These are phyloP conservation scores for Alternaria dauci DNA, from an alignment of 2,329 filamentous ascomycete species.

Conservation along the genomic window DNA sequence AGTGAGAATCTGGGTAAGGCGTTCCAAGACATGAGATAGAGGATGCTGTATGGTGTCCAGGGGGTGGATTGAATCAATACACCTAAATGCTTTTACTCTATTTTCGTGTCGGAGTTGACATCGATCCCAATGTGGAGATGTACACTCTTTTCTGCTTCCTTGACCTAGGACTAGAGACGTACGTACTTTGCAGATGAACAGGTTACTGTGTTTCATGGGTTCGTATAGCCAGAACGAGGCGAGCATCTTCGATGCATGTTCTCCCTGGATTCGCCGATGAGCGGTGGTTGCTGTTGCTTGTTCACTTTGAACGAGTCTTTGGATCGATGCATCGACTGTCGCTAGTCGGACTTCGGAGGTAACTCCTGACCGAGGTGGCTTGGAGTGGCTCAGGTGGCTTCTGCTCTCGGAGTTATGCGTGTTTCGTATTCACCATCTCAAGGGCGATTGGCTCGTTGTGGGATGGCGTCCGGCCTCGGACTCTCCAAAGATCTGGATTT, in stretches of 20 bases:
- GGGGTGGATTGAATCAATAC: not conserved
- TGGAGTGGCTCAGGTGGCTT: not conserved
- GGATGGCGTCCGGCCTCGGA: not conserved
- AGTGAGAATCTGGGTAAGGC: not conserved
- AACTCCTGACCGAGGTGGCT: not conserved
- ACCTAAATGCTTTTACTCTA: not conserved
- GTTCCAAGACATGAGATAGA: not conserved
- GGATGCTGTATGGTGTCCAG: not conserved
- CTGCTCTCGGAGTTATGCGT: conserved; percentile 1
- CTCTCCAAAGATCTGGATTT: not conserved
- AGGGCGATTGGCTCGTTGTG: conserved; percentile 1
- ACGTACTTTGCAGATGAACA: not conserved
- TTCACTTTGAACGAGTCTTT: not conserved
- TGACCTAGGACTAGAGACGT: not conserved
- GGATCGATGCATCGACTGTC: not conserved
- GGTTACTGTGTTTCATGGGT: not conserved
- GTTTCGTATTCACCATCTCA: not conserved
- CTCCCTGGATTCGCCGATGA: not conserved
- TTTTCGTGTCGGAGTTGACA: not conserved
- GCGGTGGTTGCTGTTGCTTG: not conserved
- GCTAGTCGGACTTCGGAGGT: conserved; percentile 7
- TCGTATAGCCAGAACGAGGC: not conserved
- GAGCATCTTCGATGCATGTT: not conserved
- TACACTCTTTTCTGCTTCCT: not conserved
- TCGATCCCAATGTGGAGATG: not conserved